phyloP scores from a whole-genome alignment of 495 filamentous ascomycete genomes.

The Lophium mytilinum region DNA sequence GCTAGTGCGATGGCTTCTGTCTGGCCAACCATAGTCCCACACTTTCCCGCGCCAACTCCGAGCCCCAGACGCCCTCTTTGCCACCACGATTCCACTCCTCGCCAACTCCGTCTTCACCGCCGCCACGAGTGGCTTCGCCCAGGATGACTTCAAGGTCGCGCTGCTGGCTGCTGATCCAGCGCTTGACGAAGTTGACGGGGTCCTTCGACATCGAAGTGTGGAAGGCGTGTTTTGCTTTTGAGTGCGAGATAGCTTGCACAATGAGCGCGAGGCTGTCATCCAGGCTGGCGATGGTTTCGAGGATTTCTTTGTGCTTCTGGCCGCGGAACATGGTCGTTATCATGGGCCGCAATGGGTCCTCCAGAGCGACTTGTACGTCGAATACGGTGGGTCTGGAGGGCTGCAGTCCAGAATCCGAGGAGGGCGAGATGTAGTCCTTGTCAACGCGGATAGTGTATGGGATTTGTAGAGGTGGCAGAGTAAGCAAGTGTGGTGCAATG shows the following conservation, averaged over 20 bases:
- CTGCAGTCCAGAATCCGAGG: conserved; percentile 37
- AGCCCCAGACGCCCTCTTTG: conserved; percentile 45
- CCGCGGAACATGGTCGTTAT: conserved; percentile 52
- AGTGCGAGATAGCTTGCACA: conserved; percentile 66
- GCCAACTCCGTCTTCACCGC: conserved; percentile 43
- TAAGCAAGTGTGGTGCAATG: conserved; percentile 63
- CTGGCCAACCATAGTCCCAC: conserved; percentile 28
- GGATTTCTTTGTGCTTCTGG: conserved; percentile 47
- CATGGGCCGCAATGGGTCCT: conserved; percentile 67
- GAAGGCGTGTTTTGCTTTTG: conserved; percentile 81
- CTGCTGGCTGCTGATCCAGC: conserved; percentile 82
- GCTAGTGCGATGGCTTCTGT: not conserved
- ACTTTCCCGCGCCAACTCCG: conserved; percentile 27
- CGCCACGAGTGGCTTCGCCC: conserved; percentile 62
- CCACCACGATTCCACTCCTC: conserved; percentile 55
- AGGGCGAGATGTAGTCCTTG: conserved; percentile 52
- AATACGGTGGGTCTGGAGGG: conserved; percentile 55
- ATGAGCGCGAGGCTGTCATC: conserved; percentile 80
- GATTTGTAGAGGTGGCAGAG: conserved; percentile 75
- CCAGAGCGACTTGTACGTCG: conserved; percentile 77
- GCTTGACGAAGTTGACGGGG: conserved; percentile 68
- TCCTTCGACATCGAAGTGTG: conserved; percentile 66
- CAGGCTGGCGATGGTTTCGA: conserved; percentile 60
- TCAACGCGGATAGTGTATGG: conserved; percentile 93
- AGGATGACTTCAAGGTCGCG: conserved; percentile 83